Conservation (phyloP, 208 protist species). For the Phytomonas serpens region DNA sequence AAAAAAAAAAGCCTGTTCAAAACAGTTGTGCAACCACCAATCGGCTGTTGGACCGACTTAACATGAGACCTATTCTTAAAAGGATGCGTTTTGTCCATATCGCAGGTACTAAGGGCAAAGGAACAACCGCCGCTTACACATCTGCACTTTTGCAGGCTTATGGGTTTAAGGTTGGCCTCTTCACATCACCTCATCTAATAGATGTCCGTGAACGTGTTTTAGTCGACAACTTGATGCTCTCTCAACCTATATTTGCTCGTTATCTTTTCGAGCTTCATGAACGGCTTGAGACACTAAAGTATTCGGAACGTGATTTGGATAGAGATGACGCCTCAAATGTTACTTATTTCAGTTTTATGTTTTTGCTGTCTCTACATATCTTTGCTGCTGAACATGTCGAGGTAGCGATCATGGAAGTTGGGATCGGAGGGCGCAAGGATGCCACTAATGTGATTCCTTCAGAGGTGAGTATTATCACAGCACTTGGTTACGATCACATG, state of each 20-base stretch:
- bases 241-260: slow-evolving; percentile 46
- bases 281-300: slow-evolving; percentile 34
- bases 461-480: slow-evolving; percentile 85
- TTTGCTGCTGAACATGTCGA: slow-evolving; percentile 80
- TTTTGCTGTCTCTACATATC: slow-evolving; percentile 70
- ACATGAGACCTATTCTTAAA: slow-evolving; percentile 88
- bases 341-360: slow-evolving; percentile 85
- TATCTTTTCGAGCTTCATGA: slow-evolving; percentile 80
- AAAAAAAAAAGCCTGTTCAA: slow-evolving; percentile 24
- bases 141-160: slow-evolving; percentile 67
- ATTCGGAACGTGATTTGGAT: slow-evolving; percentile 44
- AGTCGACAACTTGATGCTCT: slow-evolving; percentile 65
- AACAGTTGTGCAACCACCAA: slow-evolving; percentile 90
- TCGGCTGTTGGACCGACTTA: slow-evolving; percentile 63
- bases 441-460: slow-evolving; percentile 87
- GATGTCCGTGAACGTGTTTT: slow-evolving; percentile 82
- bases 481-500: slow-evolving; percentile 92
- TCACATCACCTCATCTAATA: slow-evolving; percentile 87
- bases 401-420: slow-evolving; percentile 90
- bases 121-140: slow-evolving; percentile 78
- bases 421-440: slow-evolving; percentile 91
- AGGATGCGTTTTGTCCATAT: slow-evolving; percentile 92
- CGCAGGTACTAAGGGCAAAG: slow-evolving; percentile 91
- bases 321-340: slow-evolving; percentile 28
- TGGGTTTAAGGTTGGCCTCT: slow-evolving; percentile 84